A percentile compares a stretch with the other conserved stretches of the same genome.
Evolutionary conservation across 2,329 filamentous ascomycete genomes (phyloP).

Genomic region (Neopestalotiopsis sp.): DNA sequence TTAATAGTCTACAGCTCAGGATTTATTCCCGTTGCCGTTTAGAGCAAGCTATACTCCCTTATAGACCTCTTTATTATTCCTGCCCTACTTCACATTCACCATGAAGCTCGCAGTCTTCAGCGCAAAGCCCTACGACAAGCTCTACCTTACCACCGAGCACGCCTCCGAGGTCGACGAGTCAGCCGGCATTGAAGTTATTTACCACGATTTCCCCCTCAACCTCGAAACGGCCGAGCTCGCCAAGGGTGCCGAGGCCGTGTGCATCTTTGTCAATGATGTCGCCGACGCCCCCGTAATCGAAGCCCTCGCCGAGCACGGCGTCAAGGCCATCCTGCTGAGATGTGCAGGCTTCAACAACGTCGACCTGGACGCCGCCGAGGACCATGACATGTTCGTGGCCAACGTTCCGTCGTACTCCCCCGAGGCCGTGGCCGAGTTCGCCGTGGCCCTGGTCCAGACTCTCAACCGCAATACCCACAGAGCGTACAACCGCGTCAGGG

Average conservation of each 20-base stretch:
- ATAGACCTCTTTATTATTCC: neutral
- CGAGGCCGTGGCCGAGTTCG: conserved; percentile 73
- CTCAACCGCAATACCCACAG: conserved; percentile 72
- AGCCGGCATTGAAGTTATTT: conserved; percentile 53
- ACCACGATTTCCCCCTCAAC: conserved; percentile 63
- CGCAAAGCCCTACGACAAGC: conserved; percentile 67
- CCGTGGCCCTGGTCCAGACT: conserved; percentile 70
- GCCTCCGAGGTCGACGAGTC: conserved; percentile 38
- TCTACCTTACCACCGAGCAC: conserved; percentile 54
- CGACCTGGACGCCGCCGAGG: conserved; percentile 60
- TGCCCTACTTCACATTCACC: neutral
- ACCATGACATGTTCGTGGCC: conserved; percentile 64
- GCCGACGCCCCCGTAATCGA: conserved; percentile 57
- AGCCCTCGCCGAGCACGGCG: conserved; percentile 53
- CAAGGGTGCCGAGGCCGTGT: conserved; percentile 60
- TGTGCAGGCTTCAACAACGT: conserved; percentile 75
- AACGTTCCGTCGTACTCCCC: conserved; percentile 73
- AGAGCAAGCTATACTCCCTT: too few relatives aligned
- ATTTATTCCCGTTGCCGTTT: too few relatives aligned
- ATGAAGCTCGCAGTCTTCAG: conserved; percentile 70
- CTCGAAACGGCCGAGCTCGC: conserved; percentile 62
- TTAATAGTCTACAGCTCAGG: too few relatives aligned
- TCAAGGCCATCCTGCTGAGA: conserved; percentile 66
- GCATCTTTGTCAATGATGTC: conserved; percentile 72
- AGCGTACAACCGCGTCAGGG: conserved; percentile 71